Evolutionary conservation across 2,329 filamentous ascomycete species (phyloP).

Genomic region (Aspergillus quadrilineatus): DNA sequence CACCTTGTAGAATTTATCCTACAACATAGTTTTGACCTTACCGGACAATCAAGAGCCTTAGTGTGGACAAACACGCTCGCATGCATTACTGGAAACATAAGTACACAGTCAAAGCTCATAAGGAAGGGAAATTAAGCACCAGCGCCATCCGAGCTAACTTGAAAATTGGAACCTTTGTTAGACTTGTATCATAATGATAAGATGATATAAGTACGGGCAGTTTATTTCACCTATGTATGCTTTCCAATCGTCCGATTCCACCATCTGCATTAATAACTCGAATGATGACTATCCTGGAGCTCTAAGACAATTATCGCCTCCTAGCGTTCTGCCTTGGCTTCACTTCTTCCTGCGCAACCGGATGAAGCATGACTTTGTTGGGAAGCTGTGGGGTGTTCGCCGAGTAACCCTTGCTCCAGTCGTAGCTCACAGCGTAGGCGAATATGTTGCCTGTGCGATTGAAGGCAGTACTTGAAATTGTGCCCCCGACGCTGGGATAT

Average conservation of each 20-base stretch:
- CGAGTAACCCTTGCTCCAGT: constrained; percentile 96
- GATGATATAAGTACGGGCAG: not conserved
- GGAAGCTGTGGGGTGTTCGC: constrained; percentile 69
- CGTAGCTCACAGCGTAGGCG: constrained; percentile 88
- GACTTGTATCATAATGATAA: constrained; percentile 6
- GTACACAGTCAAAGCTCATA: constrained; percentile 11
- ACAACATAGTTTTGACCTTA: no score
- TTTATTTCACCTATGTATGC: not conserved
- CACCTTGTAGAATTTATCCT: no score
- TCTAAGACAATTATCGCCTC: constrained; percentile 37
- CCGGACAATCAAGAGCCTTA: not conserved
- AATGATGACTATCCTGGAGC: not conserved
- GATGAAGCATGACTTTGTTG: constrained; percentile 83
- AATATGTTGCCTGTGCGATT: constrained; percentile 81
- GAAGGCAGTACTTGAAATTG: constrained; percentile 89
- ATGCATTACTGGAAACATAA: constrained; percentile 22
- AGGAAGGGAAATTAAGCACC: constrained; percentile 3
- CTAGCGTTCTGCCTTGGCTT: constrained; percentile 53
- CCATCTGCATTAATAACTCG: not conserved
- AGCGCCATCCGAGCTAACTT: not conserved
- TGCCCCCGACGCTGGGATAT: constrained; percentile 78
- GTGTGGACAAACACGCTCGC: constrained; percentile 20
- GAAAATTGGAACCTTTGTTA: constrained; percentile 1
- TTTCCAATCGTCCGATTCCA: not conserved
- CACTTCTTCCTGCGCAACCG: constrained; percentile 65